These are phyloP conservation scores for Scorias spongiosa DNA, from an alignment of 2,329 filamentous ascomycete species.

Conservation along the genomic window DNA sequence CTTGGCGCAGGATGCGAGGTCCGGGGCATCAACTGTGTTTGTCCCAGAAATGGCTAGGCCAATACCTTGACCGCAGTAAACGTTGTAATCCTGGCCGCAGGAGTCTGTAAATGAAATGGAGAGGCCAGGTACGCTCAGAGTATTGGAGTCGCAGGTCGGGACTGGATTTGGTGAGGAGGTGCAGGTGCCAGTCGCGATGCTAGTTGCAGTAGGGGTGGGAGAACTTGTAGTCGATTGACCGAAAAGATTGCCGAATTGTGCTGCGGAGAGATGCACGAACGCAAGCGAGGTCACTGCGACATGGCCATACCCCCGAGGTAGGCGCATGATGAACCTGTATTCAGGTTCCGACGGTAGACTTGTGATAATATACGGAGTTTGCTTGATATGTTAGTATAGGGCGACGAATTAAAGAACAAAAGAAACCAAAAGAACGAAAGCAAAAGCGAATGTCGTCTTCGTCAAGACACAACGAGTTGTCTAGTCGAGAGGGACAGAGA, in stretches of 20 bases:
- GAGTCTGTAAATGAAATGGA: neutral
- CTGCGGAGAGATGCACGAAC: neutral
- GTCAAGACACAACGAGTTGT: neutral
- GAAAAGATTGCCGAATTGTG: neutral
- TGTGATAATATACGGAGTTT: too few relatives aligned
- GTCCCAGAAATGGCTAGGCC: neutral
- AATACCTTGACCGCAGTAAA: neutral
- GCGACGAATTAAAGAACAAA: neutral
- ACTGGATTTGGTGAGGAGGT: neutral
- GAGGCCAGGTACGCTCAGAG: neutral
- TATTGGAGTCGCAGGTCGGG: neutral
- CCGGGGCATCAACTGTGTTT: neutral
- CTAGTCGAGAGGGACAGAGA: neutral
- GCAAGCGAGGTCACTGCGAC: neutral
- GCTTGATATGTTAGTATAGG: neutral
- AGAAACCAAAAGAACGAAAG: neutral
- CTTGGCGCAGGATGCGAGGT: neutral
- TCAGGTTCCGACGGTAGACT: neutral
- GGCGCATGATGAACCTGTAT: neutral
- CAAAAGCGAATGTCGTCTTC: neutral
- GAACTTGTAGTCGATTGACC: too few relatives aligned
- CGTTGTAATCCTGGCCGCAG: neutral
- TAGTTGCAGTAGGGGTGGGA: too few relatives aligned
- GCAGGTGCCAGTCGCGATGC: neutral
- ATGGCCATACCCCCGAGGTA: neutral